Evolutionary conservation across 2,329 filamentous ascomycete genomes (phyloP).

Genomic region (Fusarium oxysporum): DNA sequence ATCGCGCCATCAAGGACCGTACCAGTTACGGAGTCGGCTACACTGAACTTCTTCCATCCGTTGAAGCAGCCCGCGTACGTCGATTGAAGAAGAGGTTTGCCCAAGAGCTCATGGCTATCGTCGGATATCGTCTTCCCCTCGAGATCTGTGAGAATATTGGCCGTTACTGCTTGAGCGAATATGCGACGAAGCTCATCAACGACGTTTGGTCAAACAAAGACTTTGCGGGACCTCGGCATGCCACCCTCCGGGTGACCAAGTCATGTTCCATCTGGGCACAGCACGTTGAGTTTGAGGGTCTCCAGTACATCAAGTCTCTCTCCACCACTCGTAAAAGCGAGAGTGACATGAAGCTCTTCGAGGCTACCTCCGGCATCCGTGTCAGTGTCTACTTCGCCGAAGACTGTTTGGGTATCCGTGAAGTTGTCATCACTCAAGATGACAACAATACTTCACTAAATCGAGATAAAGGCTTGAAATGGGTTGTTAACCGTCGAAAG

Average conservation of each 20-base stretch:
- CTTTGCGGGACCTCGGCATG: not conserved
- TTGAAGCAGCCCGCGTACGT: not conserved
- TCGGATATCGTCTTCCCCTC: not conserved
- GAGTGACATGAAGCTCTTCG: not conserved
- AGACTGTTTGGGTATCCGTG: not conserved
- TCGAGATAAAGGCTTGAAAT: rapidly evolving
- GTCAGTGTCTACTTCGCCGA: not conserved
- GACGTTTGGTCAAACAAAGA: not conserved
- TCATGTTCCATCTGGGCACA: not conserved
- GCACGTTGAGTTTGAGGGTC: not conserved
- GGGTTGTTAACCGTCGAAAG: rapidly evolving
- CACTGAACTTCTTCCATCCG: too few species aligned
- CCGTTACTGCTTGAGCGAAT: not conserved
- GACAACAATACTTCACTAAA: rapidly evolving
- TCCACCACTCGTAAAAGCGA: rapidly evolving
- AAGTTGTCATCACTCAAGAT: rapidly evolving
- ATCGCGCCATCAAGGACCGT: too few species aligned
- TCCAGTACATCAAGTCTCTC: not conserved
- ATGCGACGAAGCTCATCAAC: not conserved
- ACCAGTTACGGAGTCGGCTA: too few species aligned
- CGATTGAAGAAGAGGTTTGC: not conserved
- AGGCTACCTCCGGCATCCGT: rapidly evolving
- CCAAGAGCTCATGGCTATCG: not conserved
- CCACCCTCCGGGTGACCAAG: too few species aligned
- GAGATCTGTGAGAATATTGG: not conserved